Evolutionary conservation across 1,139 yeast species (phyloP), one percentile per base, ranked within the genome.

Genomic region (Sugiyamaella xylanicola): DNA sequence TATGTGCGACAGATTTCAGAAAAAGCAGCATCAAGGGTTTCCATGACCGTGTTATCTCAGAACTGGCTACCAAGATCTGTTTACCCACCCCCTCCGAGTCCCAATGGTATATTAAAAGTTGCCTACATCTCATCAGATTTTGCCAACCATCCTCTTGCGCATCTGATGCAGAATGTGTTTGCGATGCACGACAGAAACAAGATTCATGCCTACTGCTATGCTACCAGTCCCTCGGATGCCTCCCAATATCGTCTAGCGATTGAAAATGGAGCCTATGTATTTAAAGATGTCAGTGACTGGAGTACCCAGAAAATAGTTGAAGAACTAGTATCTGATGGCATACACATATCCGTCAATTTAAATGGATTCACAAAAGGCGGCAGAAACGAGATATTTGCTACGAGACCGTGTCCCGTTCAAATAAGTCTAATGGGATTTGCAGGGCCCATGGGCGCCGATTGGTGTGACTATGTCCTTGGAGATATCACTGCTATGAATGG

Each of bases 321-420:
- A 11, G 65, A 64, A 36, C 65, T 71, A 43, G 64, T 61, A 8
- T 54, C 53, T 1, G 74, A 71, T 56, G 71, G 70, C 0, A 64
- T 71, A 17, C 74, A 71, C 51, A 60, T 71, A 9, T 57, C 71
- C 41, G 70, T 71, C 9, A 71, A 71, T 51, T 59, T 71, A 36
- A 71, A 71, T 43, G 74, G 74, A 29, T 71, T 70, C 51, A 71
- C 74, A 1, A 64, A 70, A 36, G 74, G 74, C 1, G 70, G 73
- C 2, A 57, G 72, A 5, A 71, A 70, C 47, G 74, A 71, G 54
- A 62, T 71, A 2, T 71, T 71, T 57, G 72, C 73, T 2, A 63
- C 68, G 11, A 58, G 73, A 8, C 70, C 72, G 3, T 67, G 70
- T 35, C 74, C 74, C 2, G 58, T 71, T n/a, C 71, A 68, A 47